Percentiles rank a stretch among this genome's conserved stretches.
These are phyloP conservation scores for Paxillus ammoniavirescens DNA, from an alignment of 768 basidiomycete species.

Conservation along the genomic window DNA sequence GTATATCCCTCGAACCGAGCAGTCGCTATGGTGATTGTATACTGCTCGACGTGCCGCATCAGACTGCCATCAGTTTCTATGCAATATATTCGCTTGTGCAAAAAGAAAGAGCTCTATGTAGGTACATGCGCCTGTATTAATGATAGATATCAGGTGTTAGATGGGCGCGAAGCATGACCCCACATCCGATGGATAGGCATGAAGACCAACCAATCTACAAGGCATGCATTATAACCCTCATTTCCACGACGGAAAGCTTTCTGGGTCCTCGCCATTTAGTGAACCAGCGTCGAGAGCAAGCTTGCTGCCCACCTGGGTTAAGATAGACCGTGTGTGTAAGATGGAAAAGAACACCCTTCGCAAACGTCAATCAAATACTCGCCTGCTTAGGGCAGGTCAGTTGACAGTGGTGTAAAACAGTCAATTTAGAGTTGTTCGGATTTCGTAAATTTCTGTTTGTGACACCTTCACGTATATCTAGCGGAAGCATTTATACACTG, in stretches of 20 bases:
- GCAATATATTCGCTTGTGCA: no score
- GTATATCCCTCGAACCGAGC: no score
- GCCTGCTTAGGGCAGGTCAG: constrained; percentile 28
- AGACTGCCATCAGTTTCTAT: no score
- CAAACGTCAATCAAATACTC: not conserved
- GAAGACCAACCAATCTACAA: constrained; percentile 23
- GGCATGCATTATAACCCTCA: constrained; percentile 72
- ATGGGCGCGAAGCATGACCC: constrained; percentile 48
- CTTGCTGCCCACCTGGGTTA: constrained; percentile 65
- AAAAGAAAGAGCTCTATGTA: no score
- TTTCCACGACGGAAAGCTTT: constrained; percentile 36
- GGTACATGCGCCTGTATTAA: no score
- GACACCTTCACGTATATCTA: not conserved
- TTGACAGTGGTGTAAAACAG: no score
- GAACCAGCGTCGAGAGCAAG: constrained; percentile 39
- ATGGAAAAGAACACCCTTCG: constrained; percentile 27
- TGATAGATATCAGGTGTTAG: constrained; percentile 28
- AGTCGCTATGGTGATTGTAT: no score
- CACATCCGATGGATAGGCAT: constrained; percentile 15
- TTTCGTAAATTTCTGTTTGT: no score
- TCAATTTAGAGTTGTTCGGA: no score
- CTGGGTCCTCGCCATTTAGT: constrained; percentile 84
- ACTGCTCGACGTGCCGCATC: no score
- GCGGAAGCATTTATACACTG: not conserved
- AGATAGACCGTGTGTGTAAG: constrained; percentile 59